These are phyloP conservation scores for Xylariomycetidae sp. DNA, from an alignment of 2,329 filamentous ascomycete species.

Conservation along the genomic window DNA sequence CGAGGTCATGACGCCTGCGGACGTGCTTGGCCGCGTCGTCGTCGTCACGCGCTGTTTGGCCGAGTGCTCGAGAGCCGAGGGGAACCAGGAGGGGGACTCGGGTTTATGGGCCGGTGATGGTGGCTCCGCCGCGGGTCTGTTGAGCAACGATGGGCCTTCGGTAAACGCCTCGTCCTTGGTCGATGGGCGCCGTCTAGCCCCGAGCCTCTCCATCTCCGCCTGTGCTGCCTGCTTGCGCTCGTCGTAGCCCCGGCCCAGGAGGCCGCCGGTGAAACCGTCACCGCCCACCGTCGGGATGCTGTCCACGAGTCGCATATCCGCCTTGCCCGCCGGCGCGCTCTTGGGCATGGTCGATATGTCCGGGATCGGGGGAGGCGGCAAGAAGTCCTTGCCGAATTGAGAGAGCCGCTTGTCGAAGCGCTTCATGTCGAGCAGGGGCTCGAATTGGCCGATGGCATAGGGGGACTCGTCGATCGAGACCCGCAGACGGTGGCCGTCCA, in stretches of 20 bases:
- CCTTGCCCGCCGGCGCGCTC: constrained; percentile 8
- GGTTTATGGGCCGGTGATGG: constrained; percentile 18
- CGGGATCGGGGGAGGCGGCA: constrained; percentile 20
- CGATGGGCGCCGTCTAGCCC: constrained; percentile 19
- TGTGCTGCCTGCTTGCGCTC: constrained; percentile 39
- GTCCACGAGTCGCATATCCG: constrained; percentile 24
- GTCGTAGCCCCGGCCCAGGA: constrained; percentile 47
- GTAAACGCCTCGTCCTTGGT: constrained; percentile 41
- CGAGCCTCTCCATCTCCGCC: constrained; percentile 22
- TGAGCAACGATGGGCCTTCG: constrained; percentile 53
- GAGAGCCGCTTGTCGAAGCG: constrained; percentile 51
- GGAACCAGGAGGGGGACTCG: constrained; percentile 31
- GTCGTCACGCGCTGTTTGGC: constrained; percentile 18
- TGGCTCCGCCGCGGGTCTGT: constrained; percentile 28
- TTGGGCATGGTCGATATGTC: constrained; percentile 22
- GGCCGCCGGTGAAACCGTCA: constrained; percentile 46
- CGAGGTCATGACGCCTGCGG: constrained; percentile 12
- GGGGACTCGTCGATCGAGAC: constrained; percentile 45
- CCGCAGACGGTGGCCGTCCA: constrained; percentile 31
- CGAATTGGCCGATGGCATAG: constrained; percentile 63
- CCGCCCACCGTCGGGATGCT: constrained; percentile 25
- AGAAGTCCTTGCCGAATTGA: constrained; percentile 43
- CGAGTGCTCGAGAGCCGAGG: constrained; percentile 30
- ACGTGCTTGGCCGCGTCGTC: constrained; percentile 15
- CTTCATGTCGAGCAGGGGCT: constrained; percentile 61